phyloP scores from a whole-genome alignment of 2,329 filamentous ascomycete genomes.

The Xylaria sp. region DNA sequence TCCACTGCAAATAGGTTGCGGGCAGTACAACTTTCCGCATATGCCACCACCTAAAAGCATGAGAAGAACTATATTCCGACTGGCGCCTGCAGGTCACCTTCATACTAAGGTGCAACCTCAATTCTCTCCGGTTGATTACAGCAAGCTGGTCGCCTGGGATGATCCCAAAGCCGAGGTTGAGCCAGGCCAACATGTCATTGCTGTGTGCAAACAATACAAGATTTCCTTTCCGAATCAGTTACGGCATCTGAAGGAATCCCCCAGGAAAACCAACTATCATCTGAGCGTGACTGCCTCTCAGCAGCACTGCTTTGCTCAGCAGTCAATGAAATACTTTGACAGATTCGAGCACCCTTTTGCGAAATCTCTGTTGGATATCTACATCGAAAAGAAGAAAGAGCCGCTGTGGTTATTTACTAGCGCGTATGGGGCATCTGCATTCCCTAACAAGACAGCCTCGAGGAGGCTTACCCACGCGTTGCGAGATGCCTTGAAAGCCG shows the following conservation, averaged over 20 bases:
- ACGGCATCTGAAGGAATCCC: slow-evolving; percentile 13
- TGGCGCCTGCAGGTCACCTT: neutral
- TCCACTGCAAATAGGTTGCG: slow-evolving; percentile 16
- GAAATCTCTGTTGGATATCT: slow-evolving; percentile 47
- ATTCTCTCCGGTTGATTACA: neutral
- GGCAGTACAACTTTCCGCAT: slow-evolving; percentile 19
- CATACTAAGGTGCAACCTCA: neutral
- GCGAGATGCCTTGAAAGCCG: slow-evolving; percentile 43
- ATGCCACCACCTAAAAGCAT: slow-evolving; percentile 37
- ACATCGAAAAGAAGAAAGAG: slow-evolving; percentile 44
- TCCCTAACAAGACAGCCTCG: slow-evolving; percentile 38
- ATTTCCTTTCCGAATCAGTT: slow-evolving; percentile 48
- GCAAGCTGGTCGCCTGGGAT: neutral
- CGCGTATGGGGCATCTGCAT: slow-evolving; percentile 28
- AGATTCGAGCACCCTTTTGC: slow-evolving; percentile 44
- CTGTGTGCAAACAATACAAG: slow-evolving; percentile 56
- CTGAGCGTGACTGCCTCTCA: slow-evolving; percentile 29
- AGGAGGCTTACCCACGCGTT: slow-evolving; percentile 44
- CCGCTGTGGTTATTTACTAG: slow-evolving; percentile 44
- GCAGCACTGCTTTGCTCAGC: slow-evolving; percentile 45
- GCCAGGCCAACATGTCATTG: slow-evolving; percentile 37
- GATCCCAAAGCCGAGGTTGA: slow-evolving; percentile 19
- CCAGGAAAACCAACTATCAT: slow-evolving; percentile 36
- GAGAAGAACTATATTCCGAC: slow-evolving; percentile 37
- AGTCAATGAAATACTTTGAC: slow-evolving; percentile 47